Percentiles rank a stretch among this genome's conserved stretches.
Evolutionary conservation across 352 stramenopile genomes (phyloP).

Genomic region (Phytophthora meadii): DNA sequence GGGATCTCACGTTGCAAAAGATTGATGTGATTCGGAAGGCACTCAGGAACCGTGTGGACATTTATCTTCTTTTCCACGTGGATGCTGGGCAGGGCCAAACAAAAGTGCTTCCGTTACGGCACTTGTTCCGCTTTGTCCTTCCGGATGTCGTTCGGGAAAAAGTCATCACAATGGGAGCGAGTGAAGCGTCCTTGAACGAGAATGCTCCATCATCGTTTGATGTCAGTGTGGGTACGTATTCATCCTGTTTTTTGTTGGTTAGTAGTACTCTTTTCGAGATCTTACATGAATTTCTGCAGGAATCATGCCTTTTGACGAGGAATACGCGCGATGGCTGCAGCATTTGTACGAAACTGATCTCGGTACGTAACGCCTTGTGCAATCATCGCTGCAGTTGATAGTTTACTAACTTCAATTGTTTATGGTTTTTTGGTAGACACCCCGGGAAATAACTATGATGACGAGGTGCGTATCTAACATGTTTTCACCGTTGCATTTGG

Average conservation of each 20-base stretch:
- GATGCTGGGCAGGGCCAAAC: conserved; percentile 54
- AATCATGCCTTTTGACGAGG: conserved; percentile 82
- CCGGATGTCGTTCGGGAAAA: conserved; percentile 66
- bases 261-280: not conserved
- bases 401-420: conserved; percentile 1
- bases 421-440: conserved; percentile 38
- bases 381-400: not conserved
- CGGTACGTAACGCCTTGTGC: conserved; percentile 43
- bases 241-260: not conserved
- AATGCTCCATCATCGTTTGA: conserved; percentile 74
- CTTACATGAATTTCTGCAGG: conserved; percentile 14
- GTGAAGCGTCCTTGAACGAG: conserved; percentile 71
- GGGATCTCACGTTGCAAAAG: conserved; percentile 84
- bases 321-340: conserved; percentile 89
- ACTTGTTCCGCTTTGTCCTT: conserved; percentile 83
- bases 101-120: conserved; percentile 69
- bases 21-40: conserved; percentile 79
- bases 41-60: conserved; percentile 57
- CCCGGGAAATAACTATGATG: conserved; percentile 56
- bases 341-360: conserved; percentile 88
- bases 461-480: conserved; percentile 39
- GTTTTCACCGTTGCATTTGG: not conserved
- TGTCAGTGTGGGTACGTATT: conserved; percentile 48
- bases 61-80: conserved; percentile 84
- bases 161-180: conserved; percentile 75